Percentiles rank a stretch among this genome's conserved stretches.
phyloP scores from a whole-genome alignment of 768 basidiomycete genomes.

The Lactarius akahatsu region DNA sequence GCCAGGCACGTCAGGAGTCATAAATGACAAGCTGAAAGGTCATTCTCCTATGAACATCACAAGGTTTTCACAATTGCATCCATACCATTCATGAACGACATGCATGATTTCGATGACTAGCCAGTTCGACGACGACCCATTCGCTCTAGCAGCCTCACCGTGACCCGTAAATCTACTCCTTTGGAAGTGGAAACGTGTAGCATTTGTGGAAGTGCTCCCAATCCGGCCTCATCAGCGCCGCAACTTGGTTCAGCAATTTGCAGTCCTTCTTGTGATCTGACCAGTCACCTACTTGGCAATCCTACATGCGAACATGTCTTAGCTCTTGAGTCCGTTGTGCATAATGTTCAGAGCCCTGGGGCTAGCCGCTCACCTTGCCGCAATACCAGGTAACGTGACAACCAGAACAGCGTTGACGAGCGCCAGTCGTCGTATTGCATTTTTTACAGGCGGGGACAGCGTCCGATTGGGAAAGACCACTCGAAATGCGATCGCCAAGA shows the following conservation, averaged over 20 bases:
- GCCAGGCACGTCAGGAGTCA: no score
- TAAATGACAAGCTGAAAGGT: no score
- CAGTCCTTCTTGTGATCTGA: not conserved
- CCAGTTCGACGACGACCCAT: not conserved
- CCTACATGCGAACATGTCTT: not conserved
- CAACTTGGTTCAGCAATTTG: not conserved
- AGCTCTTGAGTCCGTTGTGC: not conserved
- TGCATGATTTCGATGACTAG: not conserved
- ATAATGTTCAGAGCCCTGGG: not conserved
- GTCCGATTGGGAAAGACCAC: not conserved
- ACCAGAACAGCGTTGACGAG: not conserved
- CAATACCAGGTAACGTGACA: not conserved
- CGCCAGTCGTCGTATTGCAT: not conserved
- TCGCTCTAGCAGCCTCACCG: not conserved
- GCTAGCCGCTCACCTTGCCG: not conserved
- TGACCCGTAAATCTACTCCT: not conserved
- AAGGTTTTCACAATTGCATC: no score
- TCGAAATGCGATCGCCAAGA: not conserved
- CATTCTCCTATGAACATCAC: no score
- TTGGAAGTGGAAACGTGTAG: not conserved
- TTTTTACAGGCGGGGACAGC: not conserved
- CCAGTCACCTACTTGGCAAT: not conserved
- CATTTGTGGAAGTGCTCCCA: not conserved
- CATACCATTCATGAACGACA: not conserved
- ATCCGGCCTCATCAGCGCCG: not conserved